phyloP scores from a whole-genome alignment of 768 basidiomycete genomes.

The Leccinellum luteum region DNA sequence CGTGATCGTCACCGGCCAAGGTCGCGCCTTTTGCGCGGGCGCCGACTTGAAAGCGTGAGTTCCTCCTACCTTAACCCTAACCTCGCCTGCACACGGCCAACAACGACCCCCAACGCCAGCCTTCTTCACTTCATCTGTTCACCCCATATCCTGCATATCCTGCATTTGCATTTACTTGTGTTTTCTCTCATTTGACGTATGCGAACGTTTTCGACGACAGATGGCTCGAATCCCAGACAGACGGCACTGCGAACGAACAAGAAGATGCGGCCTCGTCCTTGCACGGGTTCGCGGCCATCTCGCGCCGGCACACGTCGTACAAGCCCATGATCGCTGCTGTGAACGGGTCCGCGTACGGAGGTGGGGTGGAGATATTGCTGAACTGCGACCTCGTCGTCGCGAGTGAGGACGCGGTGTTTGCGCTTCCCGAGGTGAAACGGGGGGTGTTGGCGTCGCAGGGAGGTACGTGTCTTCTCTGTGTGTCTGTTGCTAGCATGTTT shows the following conservation, averaged over 20 bases:
- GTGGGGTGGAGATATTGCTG: conserved; percentile 63
- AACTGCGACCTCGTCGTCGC: conserved; percentile 81
- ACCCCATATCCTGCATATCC: too few species aligned
- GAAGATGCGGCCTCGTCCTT: conserved; percentile 37
- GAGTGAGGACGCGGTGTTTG: conserved; percentile 63
- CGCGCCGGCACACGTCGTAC: conserved; percentile 54
- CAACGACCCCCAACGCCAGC: too few species aligned
- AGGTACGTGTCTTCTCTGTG: conserved; percentile 41
- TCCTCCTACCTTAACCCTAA: not conserved
- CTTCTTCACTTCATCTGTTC: too few species aligned
- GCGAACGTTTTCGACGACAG: conserved; percentile 34
- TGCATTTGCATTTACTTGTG: not conserved
- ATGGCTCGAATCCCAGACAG: conserved; percentile 56
- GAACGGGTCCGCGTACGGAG: conserved; percentile 68
- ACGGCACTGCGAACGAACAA: conserved; percentile 44
- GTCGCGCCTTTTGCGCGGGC: conserved; percentile 74
- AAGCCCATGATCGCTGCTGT: conserved; percentile 85
- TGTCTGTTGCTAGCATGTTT: not conserved
- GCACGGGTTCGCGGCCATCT: conserved; percentile 73
- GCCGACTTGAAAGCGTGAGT: conserved; percentile 74
- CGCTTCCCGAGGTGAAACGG: conserved; percentile 73
- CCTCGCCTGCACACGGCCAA: not conserved
- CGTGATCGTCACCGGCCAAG: conserved; percentile 68
- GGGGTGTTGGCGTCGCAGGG: conserved; percentile 74
- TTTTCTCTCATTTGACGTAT: not conserved